Evolutionary conservation across 31 red algal species (phyloP).

Genomic region (Porphyra umbilicalis): DNA sequence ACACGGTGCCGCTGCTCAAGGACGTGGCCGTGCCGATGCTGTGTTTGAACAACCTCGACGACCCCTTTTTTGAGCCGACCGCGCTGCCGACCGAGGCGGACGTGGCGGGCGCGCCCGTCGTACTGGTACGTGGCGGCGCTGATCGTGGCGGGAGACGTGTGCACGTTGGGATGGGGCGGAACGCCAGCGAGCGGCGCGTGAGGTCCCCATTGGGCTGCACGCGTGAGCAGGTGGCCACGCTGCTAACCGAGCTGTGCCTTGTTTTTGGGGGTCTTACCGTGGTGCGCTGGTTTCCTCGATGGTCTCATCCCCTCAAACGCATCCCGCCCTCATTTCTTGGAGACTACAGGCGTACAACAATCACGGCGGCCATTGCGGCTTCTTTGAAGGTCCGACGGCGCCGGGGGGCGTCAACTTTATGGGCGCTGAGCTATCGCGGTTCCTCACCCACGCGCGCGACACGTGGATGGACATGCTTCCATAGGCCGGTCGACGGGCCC

Average conservation of each 20-base stretch:
- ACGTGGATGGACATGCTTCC: no score
- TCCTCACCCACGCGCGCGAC: background rate
- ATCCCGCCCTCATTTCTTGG: no score
- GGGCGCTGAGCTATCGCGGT: slow-evolving; percentile 6
- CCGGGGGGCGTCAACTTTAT: background rate
- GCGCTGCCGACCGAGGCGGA: slow-evolving; percentile 38
- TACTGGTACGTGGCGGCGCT: slow-evolving; percentile 3
- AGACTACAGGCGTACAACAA: slow-evolving; percentile 2
- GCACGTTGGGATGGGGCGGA: no score
- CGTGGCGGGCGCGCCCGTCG: slow-evolving; percentile 41
- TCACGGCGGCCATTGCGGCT: slow-evolving; percentile 89
- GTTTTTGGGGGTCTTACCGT: no score
- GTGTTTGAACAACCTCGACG: slow-evolving; percentile 58
- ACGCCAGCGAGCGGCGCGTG: no score
- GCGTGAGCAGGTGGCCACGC: no score
- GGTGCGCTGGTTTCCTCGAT: no score
- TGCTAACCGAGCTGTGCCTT: no score
- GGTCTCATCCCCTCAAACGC: no score
- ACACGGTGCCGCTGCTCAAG: slow-evolving; percentile 38
- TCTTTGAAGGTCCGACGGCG: background rate
- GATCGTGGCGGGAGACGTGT: no score
- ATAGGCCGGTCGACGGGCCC: no score
- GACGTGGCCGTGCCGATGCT: slow-evolving; percentile 49
- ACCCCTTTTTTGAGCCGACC: slow-evolving; percentile 67
- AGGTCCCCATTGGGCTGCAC: no score